A percentile compares a stretch with the other conserved stretches of the same genome.
Conservation (phyloP, 2,329 filamentous ascomycete genomes). For the Phaeosphaeriaceae sp. region DNA sequence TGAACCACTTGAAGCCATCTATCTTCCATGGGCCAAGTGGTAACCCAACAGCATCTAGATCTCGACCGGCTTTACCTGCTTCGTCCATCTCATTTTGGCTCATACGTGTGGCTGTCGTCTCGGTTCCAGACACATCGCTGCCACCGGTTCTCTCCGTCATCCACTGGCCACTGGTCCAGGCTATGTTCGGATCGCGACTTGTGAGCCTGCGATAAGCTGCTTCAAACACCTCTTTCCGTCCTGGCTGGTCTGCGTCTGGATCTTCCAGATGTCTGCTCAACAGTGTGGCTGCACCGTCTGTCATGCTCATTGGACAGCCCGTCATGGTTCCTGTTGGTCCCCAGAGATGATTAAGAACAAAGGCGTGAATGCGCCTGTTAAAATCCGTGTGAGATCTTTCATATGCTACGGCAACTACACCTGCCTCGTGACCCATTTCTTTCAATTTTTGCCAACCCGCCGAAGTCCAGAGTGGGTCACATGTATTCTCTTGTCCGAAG, state of each 20-base stretch:
- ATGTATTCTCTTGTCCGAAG: conserved; percentile 62
- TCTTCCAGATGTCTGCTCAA: conserved; percentile 26
- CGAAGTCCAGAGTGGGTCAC: conserved; percentile 66
- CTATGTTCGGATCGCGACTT: conserved; percentile 57
- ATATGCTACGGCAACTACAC: conserved; percentile 67
- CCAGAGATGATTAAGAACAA: conserved; percentile 66
- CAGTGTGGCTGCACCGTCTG: conserved; percentile 61
- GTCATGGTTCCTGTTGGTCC: conserved; percentile 65
- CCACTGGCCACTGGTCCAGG: conserved; percentile 79
- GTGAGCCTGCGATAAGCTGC: conserved; percentile 62
- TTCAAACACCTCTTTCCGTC: conserved; percentile 54
- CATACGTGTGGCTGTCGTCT: conserved; percentile 62
- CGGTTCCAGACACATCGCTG: conserved; percentile 72
- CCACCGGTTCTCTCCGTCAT: conserved; percentile 77
- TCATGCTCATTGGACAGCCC: conserved; percentile 72
- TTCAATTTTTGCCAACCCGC: conserved; percentile 72
- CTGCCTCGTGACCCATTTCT: conserved; percentile 64
- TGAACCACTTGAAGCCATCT: conserved; percentile 76
- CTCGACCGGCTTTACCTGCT: conserved; percentile 27
- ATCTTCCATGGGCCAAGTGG: conserved; percentile 66
- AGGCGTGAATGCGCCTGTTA: conserved; percentile 66
- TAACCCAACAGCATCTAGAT: conserved; percentile 36
- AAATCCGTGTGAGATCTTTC: conserved; percentile 60
- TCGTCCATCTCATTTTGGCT: conserved; percentile 27
- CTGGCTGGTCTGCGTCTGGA: conserved; percentile 33